Conservation (phyloP, 2,329 filamentous ascomycete species). For the Dactylonectria macrodidyma region DNA sequence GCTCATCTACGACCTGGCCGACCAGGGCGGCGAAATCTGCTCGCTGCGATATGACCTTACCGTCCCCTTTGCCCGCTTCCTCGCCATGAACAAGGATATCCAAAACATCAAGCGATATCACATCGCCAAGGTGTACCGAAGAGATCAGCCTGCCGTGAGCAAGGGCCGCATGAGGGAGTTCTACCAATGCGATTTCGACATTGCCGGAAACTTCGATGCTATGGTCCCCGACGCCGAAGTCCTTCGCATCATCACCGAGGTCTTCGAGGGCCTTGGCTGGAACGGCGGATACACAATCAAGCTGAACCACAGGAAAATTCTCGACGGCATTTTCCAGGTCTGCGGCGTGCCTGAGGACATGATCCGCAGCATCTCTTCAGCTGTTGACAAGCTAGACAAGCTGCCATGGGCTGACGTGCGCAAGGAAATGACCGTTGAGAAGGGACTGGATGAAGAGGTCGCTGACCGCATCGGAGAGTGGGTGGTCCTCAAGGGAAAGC, state of each 20-base stretch:
- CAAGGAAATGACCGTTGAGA: slow-evolving; percentile 94
- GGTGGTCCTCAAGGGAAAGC: slow-evolving; percentile 82
- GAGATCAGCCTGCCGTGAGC: slow-evolving; percentile 75
- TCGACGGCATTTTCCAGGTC: slow-evolving; percentile 93
- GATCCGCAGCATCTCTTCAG: slow-evolving; percentile 90
- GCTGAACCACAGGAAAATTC: slow-evolving; percentile 93
- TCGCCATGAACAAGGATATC: slow-evolving; percentile 89
- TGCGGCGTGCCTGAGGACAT: slow-evolving; percentile 91
- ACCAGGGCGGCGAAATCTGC: slow-evolving; percentile 83
- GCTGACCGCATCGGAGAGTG: slow-evolving; percentile 92
- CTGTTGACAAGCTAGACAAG: slow-evolving; percentile 97
- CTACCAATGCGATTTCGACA: slow-evolving; percentile 98
- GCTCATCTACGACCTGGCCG: slow-evolving; percentile 90
- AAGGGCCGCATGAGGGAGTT: slow-evolving; percentile 97
- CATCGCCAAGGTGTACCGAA: slow-evolving; percentile 85
- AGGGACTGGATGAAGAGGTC: slow-evolving; percentile 81
- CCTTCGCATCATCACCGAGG: slow-evolving; percentile 85
- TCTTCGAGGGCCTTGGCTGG: slow-evolving; percentile 86
- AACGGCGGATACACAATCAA: slow-evolving; percentile 86
- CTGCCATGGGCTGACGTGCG: slow-evolving; percentile 90
- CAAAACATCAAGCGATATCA: slow-evolving; percentile 94
- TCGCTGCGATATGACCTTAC: slow-evolving; percentile 90
- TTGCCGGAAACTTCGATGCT: slow-evolving; percentile 87
- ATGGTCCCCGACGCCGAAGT: slow-evolving; percentile 96
- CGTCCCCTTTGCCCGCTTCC: slow-evolving; percentile 91